These are phyloP conservation scores for Calonectria ilicicola DNA, from an alignment of 2,329 filamentous ascomycete species.

Conservation along the genomic window DNA sequence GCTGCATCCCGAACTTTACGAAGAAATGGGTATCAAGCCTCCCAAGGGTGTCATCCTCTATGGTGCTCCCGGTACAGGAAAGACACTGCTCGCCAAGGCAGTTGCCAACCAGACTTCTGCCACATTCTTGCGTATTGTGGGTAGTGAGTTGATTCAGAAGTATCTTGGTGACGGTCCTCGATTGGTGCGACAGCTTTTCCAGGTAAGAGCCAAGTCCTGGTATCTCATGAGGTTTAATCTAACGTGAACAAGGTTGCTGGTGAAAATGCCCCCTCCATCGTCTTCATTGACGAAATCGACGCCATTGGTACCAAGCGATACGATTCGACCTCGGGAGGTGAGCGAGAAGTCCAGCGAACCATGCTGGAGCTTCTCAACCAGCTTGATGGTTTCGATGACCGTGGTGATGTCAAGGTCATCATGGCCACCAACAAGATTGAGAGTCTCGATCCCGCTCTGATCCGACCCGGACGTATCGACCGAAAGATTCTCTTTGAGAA, in stretches of 20 bases:
- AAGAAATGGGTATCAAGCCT: constrained; percentile 99
- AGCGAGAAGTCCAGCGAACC: constrained; percentile 96
- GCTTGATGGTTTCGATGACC: constrained; percentile 97
- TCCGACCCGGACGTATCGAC: constrained; percentile 97
- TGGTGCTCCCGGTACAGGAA: constrained; percentile 95
- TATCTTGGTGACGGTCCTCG: constrained; percentile 97
- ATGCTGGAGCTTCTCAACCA: constrained; percentile 99
- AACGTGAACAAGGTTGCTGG: constrained; percentile 77
- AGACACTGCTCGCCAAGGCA: constrained; percentile 94
- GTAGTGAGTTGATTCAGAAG: constrained; percentile 97
- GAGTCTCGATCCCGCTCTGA: constrained; percentile 93
- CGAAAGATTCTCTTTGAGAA: constrained; percentile 89
- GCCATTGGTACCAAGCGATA: constrained; percentile 99
- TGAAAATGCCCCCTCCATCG: constrained; percentile 95
- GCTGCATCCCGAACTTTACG: constrained; percentile 95
- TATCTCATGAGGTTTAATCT: neutral
- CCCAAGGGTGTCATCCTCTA: constrained; percentile 99
- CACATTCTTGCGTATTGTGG: constrained; percentile 96
- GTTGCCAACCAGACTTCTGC: constrained; percentile 99
- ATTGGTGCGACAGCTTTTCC: constrained; percentile 95
- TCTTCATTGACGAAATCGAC: constrained; percentile 99
- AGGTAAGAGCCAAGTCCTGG: constrained; percentile 61
- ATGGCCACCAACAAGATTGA: constrained; percentile 99
- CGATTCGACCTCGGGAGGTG: constrained; percentile 95
- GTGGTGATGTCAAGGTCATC: constrained; percentile 98